These are phyloP conservation scores for Podaxis sp. DNA, from an alignment of 768 basidiomycete species.

Conservation along the genomic window DNA sequence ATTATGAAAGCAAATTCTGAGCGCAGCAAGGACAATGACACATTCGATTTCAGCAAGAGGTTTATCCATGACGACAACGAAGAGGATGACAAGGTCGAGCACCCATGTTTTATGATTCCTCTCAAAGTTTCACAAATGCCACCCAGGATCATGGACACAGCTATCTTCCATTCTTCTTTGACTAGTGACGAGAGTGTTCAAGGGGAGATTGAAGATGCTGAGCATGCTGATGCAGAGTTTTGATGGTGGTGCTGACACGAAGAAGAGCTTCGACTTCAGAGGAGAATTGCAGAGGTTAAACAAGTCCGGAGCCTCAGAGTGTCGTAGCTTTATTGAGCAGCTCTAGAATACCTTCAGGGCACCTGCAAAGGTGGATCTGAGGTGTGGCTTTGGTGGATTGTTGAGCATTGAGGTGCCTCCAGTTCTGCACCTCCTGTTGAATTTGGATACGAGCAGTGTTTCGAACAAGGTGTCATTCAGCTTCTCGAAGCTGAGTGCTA, in stretches of 20 bases:
- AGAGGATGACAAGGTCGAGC: slow-evolving; percentile 5
- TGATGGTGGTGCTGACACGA: slow-evolving; percentile 61
- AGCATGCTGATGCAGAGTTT: slow-evolving; percentile 26
- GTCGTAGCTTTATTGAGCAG: slow-evolving; percentile 79
- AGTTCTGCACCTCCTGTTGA: slow-evolving; percentile 48
- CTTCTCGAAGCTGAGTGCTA: background rate
- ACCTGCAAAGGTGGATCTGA: slow-evolving; percentile 68
- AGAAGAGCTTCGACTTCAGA: slow-evolving; percentile 83
- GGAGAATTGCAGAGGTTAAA: slow-evolving; percentile 71
- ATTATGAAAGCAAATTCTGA: slow-evolving; percentile 45
- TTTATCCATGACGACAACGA: slow-evolving; percentile 17
- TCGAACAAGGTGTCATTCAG: background rate
- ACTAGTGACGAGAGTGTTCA: slow-evolving; percentile 22
- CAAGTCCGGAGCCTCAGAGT: slow-evolving; percentile 66
- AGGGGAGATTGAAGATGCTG: slow-evolving; percentile 38
- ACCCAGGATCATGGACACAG: slow-evolving; percentile 20
- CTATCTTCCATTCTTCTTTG: slow-evolving; percentile 29
- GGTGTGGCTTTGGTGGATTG: slow-evolving; percentile 42
- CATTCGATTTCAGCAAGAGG: slow-evolving; percentile 10
- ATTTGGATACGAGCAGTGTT: background rate
- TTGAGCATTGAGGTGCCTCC: slow-evolving; percentile 46
- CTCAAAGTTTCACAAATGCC: slow-evolving; percentile 23
- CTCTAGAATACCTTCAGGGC: slow-evolving; percentile 79
- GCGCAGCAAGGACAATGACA: slow-evolving; percentile 11
- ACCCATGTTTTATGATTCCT: slow-evolving; percentile 27